Percentiles rank a stretch among this genome's conserved stretches.
These are phyloP conservation scores for Tylopilus cervinicoccineus DNA, from an alignment of 768 basidiomycete species.

Conservation along the genomic window DNA sequence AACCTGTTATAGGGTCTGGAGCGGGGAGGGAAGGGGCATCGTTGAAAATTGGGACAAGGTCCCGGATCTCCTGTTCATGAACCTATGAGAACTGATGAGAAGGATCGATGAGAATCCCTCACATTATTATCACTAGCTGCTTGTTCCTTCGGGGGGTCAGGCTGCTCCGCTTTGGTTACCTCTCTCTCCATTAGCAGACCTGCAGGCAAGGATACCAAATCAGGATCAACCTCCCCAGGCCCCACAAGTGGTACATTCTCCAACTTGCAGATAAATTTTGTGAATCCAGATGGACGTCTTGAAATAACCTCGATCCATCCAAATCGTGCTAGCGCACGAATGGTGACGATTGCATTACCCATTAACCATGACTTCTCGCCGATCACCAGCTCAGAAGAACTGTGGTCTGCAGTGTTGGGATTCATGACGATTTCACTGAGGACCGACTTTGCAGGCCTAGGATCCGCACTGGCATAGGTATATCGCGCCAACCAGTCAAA, in stretches of 20 bases:
- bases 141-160: slow-evolving; percentile 22
- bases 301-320: slow-evolving; percentile 91
- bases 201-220: slow-evolving; percentile 67
- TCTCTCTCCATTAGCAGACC: slow-evolving; percentile 69
- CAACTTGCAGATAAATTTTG: slow-evolving; percentile 75
- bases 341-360: slow-evolving; percentile 81
- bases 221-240: slow-evolving; percentile 80
- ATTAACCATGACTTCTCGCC: slow-evolving; percentile 80
- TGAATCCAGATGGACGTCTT: slow-evolving; percentile 85
- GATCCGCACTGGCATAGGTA: slow-evolving; percentile 91
- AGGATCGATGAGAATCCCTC: slow-evolving; percentile 1
- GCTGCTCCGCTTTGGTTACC: slow-evolving; percentile 30
- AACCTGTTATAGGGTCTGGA: slow-evolving; percentile 78
- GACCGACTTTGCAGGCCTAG: slow-evolving; percentile 76
- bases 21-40: slow-evolving; percentile 27
- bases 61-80: slow-evolving; percentile 21
- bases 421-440: slow-evolving; percentile 79
- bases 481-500: slow-evolving; percentile 97
- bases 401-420: slow-evolving; percentile 31
- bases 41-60: slow-evolving; percentile 2
- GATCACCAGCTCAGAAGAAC: slow-evolving; percentile 38
- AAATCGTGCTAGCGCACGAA: slow-evolving; percentile 63
- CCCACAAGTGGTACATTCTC: slow-evolving; percentile 89
- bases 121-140: slow-evolving; percentile 3
- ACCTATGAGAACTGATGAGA: slow-evolving; percentile 5